Percentiles rank a stretch among this genome's conserved stretches.
phyloP scores from a whole-genome alignment of 495 filamentous ascomycete genomes.

The Aspergillus cristatus region DNA sequence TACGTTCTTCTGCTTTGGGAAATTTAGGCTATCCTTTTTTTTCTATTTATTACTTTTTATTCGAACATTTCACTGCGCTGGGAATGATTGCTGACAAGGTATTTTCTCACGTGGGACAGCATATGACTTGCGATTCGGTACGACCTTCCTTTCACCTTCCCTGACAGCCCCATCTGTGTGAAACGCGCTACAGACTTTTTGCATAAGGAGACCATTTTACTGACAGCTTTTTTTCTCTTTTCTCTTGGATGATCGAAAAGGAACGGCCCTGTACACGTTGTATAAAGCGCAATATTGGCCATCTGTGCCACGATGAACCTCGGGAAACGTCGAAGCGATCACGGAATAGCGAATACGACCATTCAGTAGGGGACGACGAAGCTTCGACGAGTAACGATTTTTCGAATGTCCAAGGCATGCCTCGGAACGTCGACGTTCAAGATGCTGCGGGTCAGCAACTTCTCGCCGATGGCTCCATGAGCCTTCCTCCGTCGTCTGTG shows the following conservation, averaged over 20 bases:
- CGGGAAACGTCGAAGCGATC: slow-evolving; percentile 69
- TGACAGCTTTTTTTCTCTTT: slow-evolving; percentile 11
- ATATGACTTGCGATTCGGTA: slow-evolving; percentile 99
- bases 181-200: slow-evolving; percentile 12
- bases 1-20: slow-evolving; percentile 8
- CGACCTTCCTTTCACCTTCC: slow-evolving; percentile 42
- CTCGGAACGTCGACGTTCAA: slow-evolving; percentile 28
- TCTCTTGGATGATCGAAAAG: slow-evolving; percentile 42
- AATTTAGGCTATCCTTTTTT: background rate
- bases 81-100: slow-evolving; percentile 23
- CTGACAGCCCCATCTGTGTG: slow-evolving; percentile 16
- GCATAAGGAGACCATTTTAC: slow-evolving; percentile 11
- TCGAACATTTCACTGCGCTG: background rate
- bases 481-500: slow-evolving; percentile 23
- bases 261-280: slow-evolving; percentile 95
- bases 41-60: slow-evolving; percentile 3
- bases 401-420: slow-evolving; percentile 28
- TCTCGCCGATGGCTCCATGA: slow-evolving; percentile 26
- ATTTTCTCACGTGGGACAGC: slow-evolving; percentile 50
- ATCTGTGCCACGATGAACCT: slow-evolving; percentile 96
- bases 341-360: slow-evolving; percentile 55
- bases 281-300: slow-evolving; percentile 97
- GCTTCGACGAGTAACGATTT: slow-evolving; percentile 41
- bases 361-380: slow-evolving; percentile 51
- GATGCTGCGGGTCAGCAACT: slow-evolving; percentile 37